Evolutionary conservation across 768 basidiomycete genomes (phyloP), one percentile per base, ranked within the genome.

Genomic region (Tricholoma sp.): DNA sequence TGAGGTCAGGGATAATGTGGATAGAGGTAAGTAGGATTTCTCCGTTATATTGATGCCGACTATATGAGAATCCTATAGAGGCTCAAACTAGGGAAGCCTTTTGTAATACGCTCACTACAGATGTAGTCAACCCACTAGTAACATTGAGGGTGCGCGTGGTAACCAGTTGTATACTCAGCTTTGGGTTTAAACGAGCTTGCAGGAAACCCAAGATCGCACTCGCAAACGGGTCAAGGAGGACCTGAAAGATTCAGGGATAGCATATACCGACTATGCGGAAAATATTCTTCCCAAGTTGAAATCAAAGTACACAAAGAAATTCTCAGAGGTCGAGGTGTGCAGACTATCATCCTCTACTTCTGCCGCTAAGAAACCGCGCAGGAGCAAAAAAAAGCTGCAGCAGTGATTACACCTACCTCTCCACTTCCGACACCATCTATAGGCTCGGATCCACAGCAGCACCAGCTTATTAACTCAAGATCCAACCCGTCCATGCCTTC

Each of bases 121-220:
- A 93, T 67, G 84, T 91, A n/a, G 80, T 96, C 57, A 81, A 72
- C 55, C 84, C 85, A 8, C 74, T 96, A 52, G 79, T 79, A 29
- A 64, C 77, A 32, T 71, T 95, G 47, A 91, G 86, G 79, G 91
- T 84, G 62, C 53, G 66, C 57, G 3, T 52, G 31, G 32, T n/a
- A 47, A 35, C 43, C 32, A n/a, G 31, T 21, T 47, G 19, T 32
- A 5, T 18, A 31, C 10, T 54, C 55, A 35, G 32, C 27, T n/a
- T 45, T 29, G n/a, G 56, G 49, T 41, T 39, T 37, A 11, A 45
- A 47, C 37, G 11, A 14, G 56, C 55, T 51, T 18, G 14, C 59
- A 94, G 91, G 93, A 95, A 63, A 88, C 87, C 10, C 94, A 96
- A 74, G 91, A 92, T 54, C 83, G 94, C 35, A 95, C 92, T n/a